Evolutionary conservation across 306 rosid species (phyloP).

Genomic region (Mimosa bimucronata): DNA sequence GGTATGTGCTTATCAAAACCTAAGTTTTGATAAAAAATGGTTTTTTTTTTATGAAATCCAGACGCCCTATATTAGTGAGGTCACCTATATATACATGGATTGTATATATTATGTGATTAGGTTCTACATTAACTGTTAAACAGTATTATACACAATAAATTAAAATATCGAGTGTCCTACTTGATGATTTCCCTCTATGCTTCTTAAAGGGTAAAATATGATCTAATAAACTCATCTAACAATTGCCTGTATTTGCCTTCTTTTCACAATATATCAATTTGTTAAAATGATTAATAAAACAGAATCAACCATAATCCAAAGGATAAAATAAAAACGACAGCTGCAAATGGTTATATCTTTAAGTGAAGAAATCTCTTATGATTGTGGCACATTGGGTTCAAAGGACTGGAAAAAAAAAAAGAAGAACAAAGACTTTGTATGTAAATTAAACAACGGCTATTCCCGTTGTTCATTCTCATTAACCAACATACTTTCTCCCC

Average conservation of each 20-base stretch:
- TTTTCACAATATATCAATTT: no score
- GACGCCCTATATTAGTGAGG: no score
- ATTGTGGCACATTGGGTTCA: not conserved
- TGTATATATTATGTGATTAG: not conserved
- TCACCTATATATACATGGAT: no score
- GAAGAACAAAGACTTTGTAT: not conserved
- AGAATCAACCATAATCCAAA: no score
- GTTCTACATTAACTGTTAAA: not conserved
- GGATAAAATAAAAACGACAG: no score
- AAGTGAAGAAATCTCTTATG: not conserved
- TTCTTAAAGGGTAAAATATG: not conserved
- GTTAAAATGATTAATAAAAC: no score
- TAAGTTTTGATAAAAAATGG: no score
- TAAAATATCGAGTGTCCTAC: not conserved
- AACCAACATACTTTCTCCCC: constrained; percentile 2
- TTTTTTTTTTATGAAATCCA: no score
- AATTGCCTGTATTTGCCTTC: not conserved
- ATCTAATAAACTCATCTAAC: not conserved
- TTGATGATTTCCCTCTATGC: not conserved
- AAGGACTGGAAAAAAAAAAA: not conserved
- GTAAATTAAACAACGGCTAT: not conserved
- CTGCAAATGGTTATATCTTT: not conserved
- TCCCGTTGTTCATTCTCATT: not conserved
- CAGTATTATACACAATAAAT: not conserved
- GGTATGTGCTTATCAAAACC: no score